A percentile compares a stretch with the other conserved stretches of the same genome.
Conservation (phyloP, 306 rosid species). For the Echinosophora koreensis region DNA sequence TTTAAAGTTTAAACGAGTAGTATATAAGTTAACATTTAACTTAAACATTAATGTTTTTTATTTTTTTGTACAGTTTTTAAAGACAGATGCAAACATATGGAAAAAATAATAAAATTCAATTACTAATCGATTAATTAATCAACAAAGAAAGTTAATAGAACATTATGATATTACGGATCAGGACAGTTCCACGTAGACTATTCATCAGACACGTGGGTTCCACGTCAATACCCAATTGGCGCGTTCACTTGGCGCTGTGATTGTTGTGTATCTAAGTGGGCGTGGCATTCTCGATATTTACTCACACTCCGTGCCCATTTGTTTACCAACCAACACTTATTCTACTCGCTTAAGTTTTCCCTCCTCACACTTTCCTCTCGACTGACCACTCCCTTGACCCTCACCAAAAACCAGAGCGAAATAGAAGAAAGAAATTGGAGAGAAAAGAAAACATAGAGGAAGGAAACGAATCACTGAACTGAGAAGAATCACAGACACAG, state of each 20-base stretch:
- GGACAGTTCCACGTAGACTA: conserved; percentile 43
- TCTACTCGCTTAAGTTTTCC: conserved; percentile 55
- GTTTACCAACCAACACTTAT: conserved; percentile 18
- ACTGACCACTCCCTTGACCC: conserved; percentile 38
- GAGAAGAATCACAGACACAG: background rate
- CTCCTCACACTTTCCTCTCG: conserved; percentile 50
- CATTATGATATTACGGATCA: background rate
- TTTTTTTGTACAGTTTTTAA: too few relatives aligned
- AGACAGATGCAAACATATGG: too few relatives aligned
- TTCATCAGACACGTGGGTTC: conserved; percentile 24
- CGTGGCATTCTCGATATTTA: conserved; percentile 56
- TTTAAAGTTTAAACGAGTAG: too few relatives aligned
- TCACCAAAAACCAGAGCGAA: background rate
- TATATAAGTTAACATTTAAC: too few relatives aligned
- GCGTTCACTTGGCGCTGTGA: conserved; percentile 32
- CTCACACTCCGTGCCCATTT: background rate
- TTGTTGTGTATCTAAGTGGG: conserved; percentile 25
- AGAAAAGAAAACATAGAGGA: conserved; percentile 7
- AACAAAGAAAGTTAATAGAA: background rate
- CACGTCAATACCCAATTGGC: conserved; percentile 38
- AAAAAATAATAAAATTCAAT: background rate
- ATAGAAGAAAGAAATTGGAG: conserved; percentile 16
- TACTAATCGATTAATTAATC: background rate
- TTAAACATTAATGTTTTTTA: too few relatives aligned
- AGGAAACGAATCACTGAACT: background rate